Evolutionary conservation across 1,284 basidiomycete species (phyloP).

Genomic region (Pseudozyma hubeiensis): DNA sequence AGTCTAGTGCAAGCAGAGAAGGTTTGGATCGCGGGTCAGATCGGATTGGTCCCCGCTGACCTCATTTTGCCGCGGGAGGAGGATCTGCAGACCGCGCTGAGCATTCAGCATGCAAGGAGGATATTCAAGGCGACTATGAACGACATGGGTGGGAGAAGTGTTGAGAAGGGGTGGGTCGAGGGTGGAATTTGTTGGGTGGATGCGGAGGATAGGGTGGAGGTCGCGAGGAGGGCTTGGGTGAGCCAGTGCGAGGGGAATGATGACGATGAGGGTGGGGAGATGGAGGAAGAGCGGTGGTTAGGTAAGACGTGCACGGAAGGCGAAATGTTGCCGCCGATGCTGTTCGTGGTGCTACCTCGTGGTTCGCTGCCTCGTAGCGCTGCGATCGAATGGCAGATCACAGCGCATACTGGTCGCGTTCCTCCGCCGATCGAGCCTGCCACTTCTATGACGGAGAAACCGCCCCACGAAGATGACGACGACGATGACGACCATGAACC

Average conservation of each 20-base stretch:
- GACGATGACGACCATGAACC: slow-evolving; percentile 40
- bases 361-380: slow-evolving; percentile 53
- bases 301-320: slow-evolving; percentile 9
- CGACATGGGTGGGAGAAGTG: slow-evolving; percentile 42
- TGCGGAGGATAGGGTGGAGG: slow-evolving; percentile 4
- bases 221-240: slow-evolving; percentile 19
- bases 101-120: slow-evolving; percentile 82
- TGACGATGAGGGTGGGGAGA: slow-evolving; percentile 20
- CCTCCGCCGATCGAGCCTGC: slow-evolving; percentile 6
- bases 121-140: slow-evolving; percentile 71
- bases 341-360: slow-evolving; percentile 43
- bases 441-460: neutral
- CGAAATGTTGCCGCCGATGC: slow-evolving; percentile 37
- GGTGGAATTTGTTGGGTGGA: slow-evolving; percentile 67
- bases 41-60: slow-evolving; percentile 83
- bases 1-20: slow-evolving; percentile 82
- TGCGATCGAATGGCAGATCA: slow-evolving; percentile 64
- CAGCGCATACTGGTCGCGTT: slow-evolving; percentile 55
- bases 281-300: slow-evolving; percentile 17
- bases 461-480: slow-evolving; percentile 27
- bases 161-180: slow-evolving; percentile 54
- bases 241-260: slow-evolving; percentile 12
- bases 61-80: slow-evolving; percentile 76
- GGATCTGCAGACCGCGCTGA: slow-evolving; percentile 77
- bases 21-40: slow-evolving; percentile 92